Percentiles rank a stretch among this genome's conserved stretches.
Evolutionary conservation across 441 rosid genomes (phyloP).

Genomic region (Oxalis stricta): DNA sequence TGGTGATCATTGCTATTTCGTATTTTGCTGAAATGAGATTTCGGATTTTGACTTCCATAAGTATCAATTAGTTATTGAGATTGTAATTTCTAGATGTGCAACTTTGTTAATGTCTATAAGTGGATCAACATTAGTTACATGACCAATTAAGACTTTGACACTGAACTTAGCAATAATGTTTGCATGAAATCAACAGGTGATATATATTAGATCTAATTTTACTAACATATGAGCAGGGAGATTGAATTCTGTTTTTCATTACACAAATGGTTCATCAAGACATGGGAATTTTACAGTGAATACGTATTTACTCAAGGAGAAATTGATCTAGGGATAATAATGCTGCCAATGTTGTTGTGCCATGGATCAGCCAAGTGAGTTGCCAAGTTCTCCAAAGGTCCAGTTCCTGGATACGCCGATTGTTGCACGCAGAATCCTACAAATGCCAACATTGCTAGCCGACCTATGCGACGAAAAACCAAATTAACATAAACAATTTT

Average conservation of each 20-base stretch:
- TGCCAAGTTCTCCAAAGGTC: slow-evolving; percentile 95
- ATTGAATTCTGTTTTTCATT: slow-evolving; percentile 11
- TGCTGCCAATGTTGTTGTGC: slow-evolving; percentile 85
- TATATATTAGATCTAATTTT: no score
- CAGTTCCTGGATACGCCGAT: slow-evolving; percentile 91
- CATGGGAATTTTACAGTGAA: slow-evolving; percentile 20
- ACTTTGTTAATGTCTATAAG: no score
- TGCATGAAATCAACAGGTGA: no score
- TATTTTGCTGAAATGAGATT: no score
- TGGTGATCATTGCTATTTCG: no score
- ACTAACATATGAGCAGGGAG: slow-evolving; percentile 2
- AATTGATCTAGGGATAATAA: slow-evolving; percentile 45
- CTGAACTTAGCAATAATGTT: no score
- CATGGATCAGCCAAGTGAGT: slow-evolving; percentile 94
- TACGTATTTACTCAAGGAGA: slow-evolving; percentile 15
- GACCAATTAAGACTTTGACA: no score
- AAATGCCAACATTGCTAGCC: slow-evolving; percentile 81
- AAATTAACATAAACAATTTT: no score
- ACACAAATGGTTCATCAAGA: slow-evolving; percentile 12
- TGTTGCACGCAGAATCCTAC: slow-evolving; percentile 94
- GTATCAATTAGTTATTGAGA: no score
- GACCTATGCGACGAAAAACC: slow-evolving; percentile 33
- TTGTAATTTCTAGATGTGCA: no score
- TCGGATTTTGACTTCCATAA: no score
- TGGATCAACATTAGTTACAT: no score